phyloP scores from a whole-genome alignment of 2,329 filamentous ascomycete species.

The Aspergillus costaricaensis region DNA sequence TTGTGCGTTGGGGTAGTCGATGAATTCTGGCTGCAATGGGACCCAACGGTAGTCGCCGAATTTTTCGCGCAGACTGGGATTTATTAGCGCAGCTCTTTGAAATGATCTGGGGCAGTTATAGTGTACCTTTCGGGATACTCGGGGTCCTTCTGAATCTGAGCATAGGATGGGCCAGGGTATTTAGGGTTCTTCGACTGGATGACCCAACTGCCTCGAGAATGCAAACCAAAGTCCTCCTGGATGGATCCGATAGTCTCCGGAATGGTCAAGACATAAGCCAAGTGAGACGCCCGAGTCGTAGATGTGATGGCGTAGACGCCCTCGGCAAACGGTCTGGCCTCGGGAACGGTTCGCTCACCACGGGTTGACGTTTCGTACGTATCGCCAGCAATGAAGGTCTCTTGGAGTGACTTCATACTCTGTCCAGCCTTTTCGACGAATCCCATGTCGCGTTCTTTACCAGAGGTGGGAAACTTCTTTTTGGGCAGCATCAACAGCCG shows the following conservation, averaged over 20 bases:
- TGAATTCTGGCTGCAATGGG: constrained; percentile 69
- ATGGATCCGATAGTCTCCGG: constrained; percentile 69
- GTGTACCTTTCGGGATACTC: constrained; percentile 70
- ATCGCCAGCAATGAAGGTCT: constrained; percentile 65
- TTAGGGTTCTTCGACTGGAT: constrained; percentile 79
- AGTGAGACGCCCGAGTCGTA: constrained; percentile 70
- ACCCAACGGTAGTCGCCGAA: constrained; percentile 75
- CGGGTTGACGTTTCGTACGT: constrained; percentile 76
- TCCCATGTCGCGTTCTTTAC: constrained; percentile 71
- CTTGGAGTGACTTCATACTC: constrained; percentile 69
- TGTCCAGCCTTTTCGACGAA: constrained; percentile 77
- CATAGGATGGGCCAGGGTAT: constrained; percentile 64
- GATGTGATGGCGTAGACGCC: constrained; percentile 81
- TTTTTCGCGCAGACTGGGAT: constrained; percentile 64
- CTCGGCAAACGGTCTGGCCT: constrained; percentile 75
- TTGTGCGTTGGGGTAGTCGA: constrained; percentile 74
- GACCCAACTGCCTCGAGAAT: constrained; percentile 72
- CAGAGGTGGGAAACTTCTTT: constrained; percentile 73
- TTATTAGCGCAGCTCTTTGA: not conserved
- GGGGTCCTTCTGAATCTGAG: constrained; percentile 64
- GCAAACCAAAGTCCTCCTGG: constrained; percentile 73
- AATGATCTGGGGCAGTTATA: not conserved
- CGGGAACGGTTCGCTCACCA: constrained; percentile 67
- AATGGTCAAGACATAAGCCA: constrained; percentile 78
- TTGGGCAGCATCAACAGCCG: constrained; percentile 79